Percentiles rank a stretch among this genome's conserved stretches.
These are phyloP conservation scores for Metschnikowia reukaufii DNA, from an alignment of 805 yeast species.

Conservation along the genomic window DNA sequence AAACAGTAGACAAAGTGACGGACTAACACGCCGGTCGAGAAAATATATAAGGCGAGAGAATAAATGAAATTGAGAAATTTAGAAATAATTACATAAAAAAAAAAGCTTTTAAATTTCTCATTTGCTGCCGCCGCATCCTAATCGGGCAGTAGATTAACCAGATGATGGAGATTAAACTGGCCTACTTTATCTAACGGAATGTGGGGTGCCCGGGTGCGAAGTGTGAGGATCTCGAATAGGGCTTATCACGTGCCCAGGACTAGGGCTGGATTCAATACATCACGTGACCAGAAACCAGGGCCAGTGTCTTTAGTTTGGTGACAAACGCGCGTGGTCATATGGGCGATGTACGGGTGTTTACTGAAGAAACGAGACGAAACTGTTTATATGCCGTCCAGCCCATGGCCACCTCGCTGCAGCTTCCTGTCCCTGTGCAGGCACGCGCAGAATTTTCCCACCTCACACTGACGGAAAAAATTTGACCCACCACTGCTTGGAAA, in stretches of 20 bases:
- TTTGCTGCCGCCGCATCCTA: no score
- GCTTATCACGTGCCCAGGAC: slow-evolving; percentile 22
- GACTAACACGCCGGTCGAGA: no score
- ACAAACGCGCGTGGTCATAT: no score
- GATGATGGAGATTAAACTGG: no score
- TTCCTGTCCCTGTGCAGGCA: slow-evolving; percentile 14
- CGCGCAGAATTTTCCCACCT: slow-evolving; percentile 21
- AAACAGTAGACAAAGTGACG: no score
- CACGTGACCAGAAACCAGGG: slow-evolving; percentile 12
- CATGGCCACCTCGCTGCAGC: not conserved
- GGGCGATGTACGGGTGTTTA: slow-evolving; percentile 12
- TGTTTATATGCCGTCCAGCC: not conserved
- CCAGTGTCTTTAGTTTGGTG: no score
- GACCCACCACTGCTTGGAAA: slow-evolving; percentile 8
- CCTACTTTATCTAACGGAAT: no score
- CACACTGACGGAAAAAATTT: slow-evolving; percentile 19
- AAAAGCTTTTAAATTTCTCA: no score
- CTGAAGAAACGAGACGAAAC: not conserved
- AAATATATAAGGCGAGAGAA: no score
- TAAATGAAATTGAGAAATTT: no score
- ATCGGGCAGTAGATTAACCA: no score
- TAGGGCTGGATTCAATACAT: slow-evolving; percentile 9
- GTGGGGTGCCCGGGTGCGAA: not conserved
- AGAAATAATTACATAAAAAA: no score
- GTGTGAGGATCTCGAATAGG: slow-evolving; percentile 13